Percentiles rank a stretch among this genome's conserved stretches.
Evolutionary conservation across 345 rosid species (phyloP).

Genomic region (Anastatica hierochuntica): DNA sequence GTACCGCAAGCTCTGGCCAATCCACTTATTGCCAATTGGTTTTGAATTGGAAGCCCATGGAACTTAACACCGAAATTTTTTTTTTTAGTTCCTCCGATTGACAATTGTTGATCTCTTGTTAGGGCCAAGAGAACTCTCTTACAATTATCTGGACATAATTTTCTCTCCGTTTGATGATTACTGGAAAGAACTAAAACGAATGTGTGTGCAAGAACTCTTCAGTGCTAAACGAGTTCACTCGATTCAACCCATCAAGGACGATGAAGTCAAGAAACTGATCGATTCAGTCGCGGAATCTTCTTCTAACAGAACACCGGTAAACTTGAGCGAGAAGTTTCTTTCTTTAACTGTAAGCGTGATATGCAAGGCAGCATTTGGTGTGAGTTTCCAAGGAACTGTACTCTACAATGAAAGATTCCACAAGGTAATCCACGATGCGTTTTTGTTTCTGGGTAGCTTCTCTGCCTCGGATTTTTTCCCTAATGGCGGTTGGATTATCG

Average conservation of each 20-base stretch:
- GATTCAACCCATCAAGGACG: slow-evolving; percentile 30
- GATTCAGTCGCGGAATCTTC: slow-evolving; percentile 12
- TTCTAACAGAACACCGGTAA: not conserved
- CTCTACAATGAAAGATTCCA: slow-evolving; percentile 20
- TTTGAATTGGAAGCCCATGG: too few species aligned
- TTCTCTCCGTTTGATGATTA: slow-evolving; percentile 33
- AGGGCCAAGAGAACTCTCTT: slow-evolving; percentile 34
- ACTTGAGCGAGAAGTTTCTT: slow-evolving; percentile 22
- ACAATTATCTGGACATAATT: slow-evolving; percentile 30
- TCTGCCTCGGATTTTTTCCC: slow-evolving; percentile 38
- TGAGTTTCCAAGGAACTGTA: slow-evolving; percentile 26
- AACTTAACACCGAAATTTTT: too few species aligned
- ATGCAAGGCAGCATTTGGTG: slow-evolving; percentile 37
- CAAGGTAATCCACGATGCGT: slow-evolving; percentile 25
- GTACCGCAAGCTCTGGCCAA: not conserved
- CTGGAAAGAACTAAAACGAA: slow-evolving; percentile 38
- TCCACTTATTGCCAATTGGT: too few species aligned
- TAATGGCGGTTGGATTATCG: slow-evolving; percentile 30
- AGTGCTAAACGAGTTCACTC: slow-evolving; percentile 23
- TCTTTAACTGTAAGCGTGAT: slow-evolving; percentile 18
- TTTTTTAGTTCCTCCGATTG: too few species aligned
- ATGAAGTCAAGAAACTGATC: slow-evolving; percentile 32
- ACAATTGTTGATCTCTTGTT: not conserved
- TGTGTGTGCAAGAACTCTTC: slow-evolving; percentile 33
- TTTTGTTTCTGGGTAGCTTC: slow-evolving; percentile 23